A percentile compares a stretch with the other conserved stretches of the same genome.
Evolutionary conservation across 257 asterid species (phyloP).

Genomic region (Solanum virginianum): DNA sequence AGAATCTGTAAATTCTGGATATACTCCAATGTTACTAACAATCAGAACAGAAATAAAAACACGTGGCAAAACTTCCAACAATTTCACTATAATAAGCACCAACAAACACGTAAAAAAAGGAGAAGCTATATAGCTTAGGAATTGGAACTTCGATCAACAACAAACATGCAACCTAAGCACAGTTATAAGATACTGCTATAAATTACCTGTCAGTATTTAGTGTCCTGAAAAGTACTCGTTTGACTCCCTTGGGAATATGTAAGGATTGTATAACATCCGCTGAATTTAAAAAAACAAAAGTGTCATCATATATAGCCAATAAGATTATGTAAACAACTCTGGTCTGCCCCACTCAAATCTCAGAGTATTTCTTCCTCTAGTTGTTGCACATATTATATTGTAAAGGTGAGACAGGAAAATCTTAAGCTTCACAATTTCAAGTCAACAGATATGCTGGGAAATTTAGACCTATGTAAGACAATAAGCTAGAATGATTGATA

Average conservation of each 20-base stretch:
- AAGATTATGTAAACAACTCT: neutral
- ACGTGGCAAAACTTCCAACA: neutral
- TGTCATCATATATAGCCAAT: neutral
- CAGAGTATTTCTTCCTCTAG: neutral
- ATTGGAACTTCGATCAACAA: neutral
- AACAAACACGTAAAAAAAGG: neutral
- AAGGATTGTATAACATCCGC: slow-evolving; percentile 90
- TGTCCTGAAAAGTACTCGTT: slow-evolving; percentile 87
- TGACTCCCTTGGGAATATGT: slow-evolving; percentile 80
- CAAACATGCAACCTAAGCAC: neutral
- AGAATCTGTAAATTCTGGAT: neutral
- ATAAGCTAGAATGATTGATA: neutral
- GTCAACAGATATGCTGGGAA: neutral
- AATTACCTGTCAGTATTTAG: slow-evolving; percentile 88
- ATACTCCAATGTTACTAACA: neutral
- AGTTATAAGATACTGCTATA: neutral
- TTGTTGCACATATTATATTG: neutral
- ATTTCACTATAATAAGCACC: neutral
- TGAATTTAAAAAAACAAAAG: slow-evolving; percentile 12
- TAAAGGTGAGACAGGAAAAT: neutral
- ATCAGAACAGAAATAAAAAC: neutral
- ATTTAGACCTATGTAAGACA: neutral
- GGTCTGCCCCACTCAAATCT: neutral
- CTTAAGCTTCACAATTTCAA: neutral
- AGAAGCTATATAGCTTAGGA: neutral